Percentiles rank a stretch among this genome's conserved stretches.
Evolutionary conservation across 169 alveolate genomes (phyloP).

Genomic region (Cryptosporidium baileyi): DNA sequence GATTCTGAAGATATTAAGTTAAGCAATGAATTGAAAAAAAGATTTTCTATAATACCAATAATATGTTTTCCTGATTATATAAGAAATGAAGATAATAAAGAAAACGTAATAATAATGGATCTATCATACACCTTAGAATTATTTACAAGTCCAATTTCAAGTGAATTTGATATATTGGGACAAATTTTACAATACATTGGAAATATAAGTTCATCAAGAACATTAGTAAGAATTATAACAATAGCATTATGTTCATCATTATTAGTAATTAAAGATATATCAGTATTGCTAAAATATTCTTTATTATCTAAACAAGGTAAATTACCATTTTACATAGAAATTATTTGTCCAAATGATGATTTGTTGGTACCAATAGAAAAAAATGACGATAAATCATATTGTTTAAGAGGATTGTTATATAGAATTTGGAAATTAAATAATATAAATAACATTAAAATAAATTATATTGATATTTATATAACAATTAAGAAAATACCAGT

Average conservation of each 20-base stretch:
- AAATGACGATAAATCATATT: constrained; percentile 22
- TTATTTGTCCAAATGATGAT: constrained; percentile 57
- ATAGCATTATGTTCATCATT: constrained; percentile 59
- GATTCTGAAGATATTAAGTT: too few species aligned
- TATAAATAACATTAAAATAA: neutral
- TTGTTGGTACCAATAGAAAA: constrained; percentile 37
- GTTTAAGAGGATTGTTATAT: constrained; percentile 34
- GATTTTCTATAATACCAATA: neutral
- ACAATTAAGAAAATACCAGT: constrained; percentile 37
- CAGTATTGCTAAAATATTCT: constrained; percentile 27
- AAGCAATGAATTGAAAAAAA: too few species aligned
- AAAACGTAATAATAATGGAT: constrained; percentile 7
- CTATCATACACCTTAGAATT: constrained; percentile 27
- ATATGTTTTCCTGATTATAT: constrained; percentile 50
- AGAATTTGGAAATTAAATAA: constrained; percentile 23
- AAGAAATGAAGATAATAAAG: neutral
- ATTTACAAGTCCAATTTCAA: constrained; percentile 61
- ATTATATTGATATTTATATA: constrained; percentile 3
- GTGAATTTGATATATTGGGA: constrained; percentile 57
- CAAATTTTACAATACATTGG: constrained; percentile 21
- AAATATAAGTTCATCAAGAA: constrained; percentile 17
- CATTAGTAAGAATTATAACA: constrained; percentile 32
- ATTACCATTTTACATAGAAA: constrained; percentile 10
- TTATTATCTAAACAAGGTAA: constrained; percentile 42
- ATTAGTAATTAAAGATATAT: constrained; percentile 43